Percentiles rank a stretch among this genome's conserved stretches.
Evolutionary conservation across 208 protist genomes (phyloP).

Genomic region (Wallacemonas sp.): DNA sequence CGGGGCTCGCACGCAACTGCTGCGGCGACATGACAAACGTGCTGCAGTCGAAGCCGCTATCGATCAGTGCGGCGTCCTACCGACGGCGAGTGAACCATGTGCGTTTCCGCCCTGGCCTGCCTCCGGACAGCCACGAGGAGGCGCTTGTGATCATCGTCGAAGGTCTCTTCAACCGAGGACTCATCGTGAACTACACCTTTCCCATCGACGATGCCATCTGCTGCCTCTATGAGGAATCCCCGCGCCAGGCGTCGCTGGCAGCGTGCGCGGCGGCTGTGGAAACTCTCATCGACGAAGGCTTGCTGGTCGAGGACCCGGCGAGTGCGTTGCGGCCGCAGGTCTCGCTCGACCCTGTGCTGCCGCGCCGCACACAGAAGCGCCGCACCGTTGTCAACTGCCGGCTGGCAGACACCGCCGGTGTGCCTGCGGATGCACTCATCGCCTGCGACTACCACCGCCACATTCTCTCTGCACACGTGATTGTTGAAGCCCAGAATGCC

Average conservation of each 20-base stretch:
- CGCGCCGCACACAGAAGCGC: conserved; percentile 8
- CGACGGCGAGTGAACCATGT: conserved; percentile 69
- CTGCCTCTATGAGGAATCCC: conserved; percentile 75
- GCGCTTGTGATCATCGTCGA: conserved; percentile 64
- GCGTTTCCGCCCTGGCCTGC: conserved; percentile 42
- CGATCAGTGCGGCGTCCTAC: conserved; percentile 55
- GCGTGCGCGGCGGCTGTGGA: conserved; percentile 53
- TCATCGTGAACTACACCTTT: conserved; percentile 76
- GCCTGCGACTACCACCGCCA: conserved; percentile 81
- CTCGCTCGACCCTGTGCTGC: conserved; percentile 8
- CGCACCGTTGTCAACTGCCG: conserved; percentile 22
- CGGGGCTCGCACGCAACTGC: conserved; percentile 61
- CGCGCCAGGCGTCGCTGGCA: conserved; percentile 39
- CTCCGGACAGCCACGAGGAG: conserved; percentile 22
- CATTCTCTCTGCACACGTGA: conserved; percentile 62
- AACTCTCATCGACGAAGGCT: conserved; percentile 26
- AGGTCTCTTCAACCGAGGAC: conserved; percentile 83
- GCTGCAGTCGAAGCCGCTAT: conserved; percentile 33
- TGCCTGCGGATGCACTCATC: conserved; percentile 71
- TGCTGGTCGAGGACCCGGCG: conserved; percentile 27
- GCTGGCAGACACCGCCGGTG: conserved; percentile 33
- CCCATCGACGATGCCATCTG: conserved; percentile 68
- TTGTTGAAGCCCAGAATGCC: conserved; percentile 78
- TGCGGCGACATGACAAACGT: conserved; percentile 73
- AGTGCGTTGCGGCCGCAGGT: conserved; percentile 37